These are phyloP conservation scores for Ettlia oleoabundans DNA, from an alignment of 139 green algal genomes.

Conservation along the genomic window DNA sequence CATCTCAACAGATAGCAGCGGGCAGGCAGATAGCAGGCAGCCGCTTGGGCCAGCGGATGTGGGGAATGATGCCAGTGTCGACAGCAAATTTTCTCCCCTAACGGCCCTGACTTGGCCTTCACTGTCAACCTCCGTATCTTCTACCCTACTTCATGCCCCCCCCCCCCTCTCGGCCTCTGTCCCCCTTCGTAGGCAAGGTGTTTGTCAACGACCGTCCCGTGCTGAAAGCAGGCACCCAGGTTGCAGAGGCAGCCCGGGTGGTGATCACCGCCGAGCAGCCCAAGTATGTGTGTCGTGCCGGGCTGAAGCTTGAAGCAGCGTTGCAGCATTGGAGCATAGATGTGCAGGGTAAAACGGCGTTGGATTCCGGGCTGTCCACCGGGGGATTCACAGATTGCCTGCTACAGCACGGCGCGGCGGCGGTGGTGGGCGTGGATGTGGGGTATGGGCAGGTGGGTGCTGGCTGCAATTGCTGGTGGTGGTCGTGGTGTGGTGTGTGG, in stretches of 20 bases:
- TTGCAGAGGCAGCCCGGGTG: slow-evolving; percentile 61
- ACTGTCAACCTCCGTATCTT: no score
- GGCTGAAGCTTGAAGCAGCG: slow-evolving; percentile 94
- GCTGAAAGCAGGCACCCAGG: slow-evolving; percentile 80
- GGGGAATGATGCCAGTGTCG: no score
- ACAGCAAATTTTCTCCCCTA: no score
- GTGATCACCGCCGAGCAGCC: slow-evolving; percentile 74
- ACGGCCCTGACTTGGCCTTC: no score
- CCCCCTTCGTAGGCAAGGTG: slow-evolving; percentile 71
- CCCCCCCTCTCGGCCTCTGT: no score
- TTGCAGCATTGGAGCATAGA: slow-evolving; percentile 86
- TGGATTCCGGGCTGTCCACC: slow-evolving; percentile 95
- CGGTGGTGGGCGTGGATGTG: slow-evolving; percentile 95
- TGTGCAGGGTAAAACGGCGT: slow-evolving; percentile 64
- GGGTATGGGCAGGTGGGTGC: slow-evolving; percentile 86
- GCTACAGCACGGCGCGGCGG: slow-evolving; percentile 83
- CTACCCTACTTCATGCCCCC: no score
- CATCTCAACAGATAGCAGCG: no score
- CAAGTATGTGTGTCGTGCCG: slow-evolving; percentile 88
- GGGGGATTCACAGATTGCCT: slow-evolving; percentile 98
- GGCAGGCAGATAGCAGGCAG: no score
- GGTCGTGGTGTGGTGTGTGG: no score
- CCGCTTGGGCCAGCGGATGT: no score
- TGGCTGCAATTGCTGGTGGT: no score
- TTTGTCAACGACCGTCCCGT: slow-evolving; percentile 69